Percentiles rank a stretch among this genome's conserved stretches.
phyloP scores from a whole-genome alignment of 768 basidiomycete genomes.

The Thelephora aurantiotincta region DNA sequence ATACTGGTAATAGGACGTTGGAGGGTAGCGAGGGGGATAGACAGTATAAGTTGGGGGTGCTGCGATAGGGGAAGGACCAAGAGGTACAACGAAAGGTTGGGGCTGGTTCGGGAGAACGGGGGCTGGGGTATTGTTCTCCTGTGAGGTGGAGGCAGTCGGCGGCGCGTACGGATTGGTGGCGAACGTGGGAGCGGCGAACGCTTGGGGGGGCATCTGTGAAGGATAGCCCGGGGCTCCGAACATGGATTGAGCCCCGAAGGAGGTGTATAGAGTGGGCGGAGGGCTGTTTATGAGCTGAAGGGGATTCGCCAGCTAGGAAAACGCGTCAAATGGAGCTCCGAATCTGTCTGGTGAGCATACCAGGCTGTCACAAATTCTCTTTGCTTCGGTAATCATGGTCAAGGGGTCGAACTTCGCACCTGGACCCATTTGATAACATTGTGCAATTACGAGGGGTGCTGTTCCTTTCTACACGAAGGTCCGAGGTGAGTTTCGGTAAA shows the following conservation, averaged over 20 bases:
- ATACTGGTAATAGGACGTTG: conserved; percentile 42
- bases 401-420: conserved; percentile 19
- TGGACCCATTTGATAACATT: too few relatives aligned
- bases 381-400: conserved; percentile 61
- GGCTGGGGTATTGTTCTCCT: conserved; percentile 15
- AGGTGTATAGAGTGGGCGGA: conserved; percentile 44
- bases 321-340: conserved; percentile 5
- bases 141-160: conserved; percentile 14
- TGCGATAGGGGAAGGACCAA: conserved; percentile 32
- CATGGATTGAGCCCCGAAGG: conserved; percentile 9
- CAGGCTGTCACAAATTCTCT: conserved; percentile 62
- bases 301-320: conserved; percentile 54
- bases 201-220: conserved; percentile 48
- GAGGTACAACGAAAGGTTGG: conserved; percentile 57
- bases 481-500: too few relatives aligned
- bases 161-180: conserved; percentile 16
- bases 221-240: conserved; percentile 10
- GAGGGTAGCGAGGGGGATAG: conserved; percentile 35
- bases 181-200: conserved; percentile 32
- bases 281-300: conserved; percentile 52
- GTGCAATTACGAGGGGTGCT: too few relatives aligned
- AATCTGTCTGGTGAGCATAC: conserved; percentile 24
- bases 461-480: too few relatives aligned
- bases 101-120: conserved; percentile 49
- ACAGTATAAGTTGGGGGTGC: conserved; percentile 20